Evolutionary conservation across 179 eudicot genomes (phyloP).

Genomic region (Amaranthus tricolor): DNA sequence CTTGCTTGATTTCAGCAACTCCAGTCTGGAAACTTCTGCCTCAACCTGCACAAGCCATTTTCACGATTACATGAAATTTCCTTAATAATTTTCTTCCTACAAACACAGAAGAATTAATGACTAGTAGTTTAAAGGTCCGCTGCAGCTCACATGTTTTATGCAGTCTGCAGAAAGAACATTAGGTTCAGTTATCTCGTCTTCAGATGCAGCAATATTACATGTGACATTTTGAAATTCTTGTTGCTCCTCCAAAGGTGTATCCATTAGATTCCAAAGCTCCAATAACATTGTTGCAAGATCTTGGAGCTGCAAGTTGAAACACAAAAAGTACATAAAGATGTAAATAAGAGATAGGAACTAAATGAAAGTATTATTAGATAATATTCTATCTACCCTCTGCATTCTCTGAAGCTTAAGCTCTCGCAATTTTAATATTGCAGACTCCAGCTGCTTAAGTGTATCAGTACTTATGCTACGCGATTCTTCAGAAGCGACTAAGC

Average conservation of each 20-base stretch:
- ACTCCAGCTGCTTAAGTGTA: slow-evolving; percentile 54
- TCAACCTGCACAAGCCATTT: slow-evolving; percentile 53
- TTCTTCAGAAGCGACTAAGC: slow-evolving; percentile 61
- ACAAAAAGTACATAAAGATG: not conserved
- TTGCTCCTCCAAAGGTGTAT: slow-evolving; percentile 91
- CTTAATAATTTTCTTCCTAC: not conserved
- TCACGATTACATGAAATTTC: not conserved
- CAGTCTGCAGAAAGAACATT: slow-evolving; percentile 70
- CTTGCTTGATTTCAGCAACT: slow-evolving; percentile 82
- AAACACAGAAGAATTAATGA: not conserved
- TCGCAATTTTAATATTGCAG: slow-evolving; percentile 50
- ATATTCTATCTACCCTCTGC: slow-evolving; percentile 59
- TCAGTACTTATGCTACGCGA: slow-evolving; percentile 53
- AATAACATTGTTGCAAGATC: slow-evolving; percentile 82
- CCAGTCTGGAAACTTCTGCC: slow-evolving; percentile 74
- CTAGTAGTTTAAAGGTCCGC: not conserved
- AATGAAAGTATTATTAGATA: not conserved
- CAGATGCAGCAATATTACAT: slow-evolving; percentile 86
- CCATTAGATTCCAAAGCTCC: slow-evolving; percentile 97
- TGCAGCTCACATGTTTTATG: slow-evolving; percentile 58
- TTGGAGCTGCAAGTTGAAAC: slow-evolving; percentile 56
- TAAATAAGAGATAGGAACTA: not conserved
- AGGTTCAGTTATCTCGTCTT: slow-evolving; percentile 79
- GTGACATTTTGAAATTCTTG: slow-evolving; percentile 82
- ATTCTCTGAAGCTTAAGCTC: slow-evolving; percentile 81